Evolutionary conservation across 768 basidiomycete species (phyloP).

Genomic region (Pilatotrama ljubarskyi): DNA sequence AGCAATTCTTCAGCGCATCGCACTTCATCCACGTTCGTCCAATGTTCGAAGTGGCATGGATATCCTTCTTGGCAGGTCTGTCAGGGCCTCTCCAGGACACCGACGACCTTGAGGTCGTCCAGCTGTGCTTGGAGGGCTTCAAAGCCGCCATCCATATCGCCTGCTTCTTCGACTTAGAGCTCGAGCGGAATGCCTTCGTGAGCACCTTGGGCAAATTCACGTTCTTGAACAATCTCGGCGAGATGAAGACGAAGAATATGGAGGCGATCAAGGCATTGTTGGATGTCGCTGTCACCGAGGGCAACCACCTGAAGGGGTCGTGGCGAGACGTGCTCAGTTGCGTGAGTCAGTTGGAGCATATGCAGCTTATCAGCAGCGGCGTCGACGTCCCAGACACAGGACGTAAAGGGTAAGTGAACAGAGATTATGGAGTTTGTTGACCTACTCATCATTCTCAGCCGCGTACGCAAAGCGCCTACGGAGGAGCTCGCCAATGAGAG

Average conservation of each 20-base stretch:
- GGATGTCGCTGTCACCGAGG: constrained; percentile 95
- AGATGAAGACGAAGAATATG: constrained; percentile 99
- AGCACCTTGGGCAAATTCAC: constrained; percentile 97
- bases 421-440: constrained; percentile 29
- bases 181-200: constrained; percentile 98
- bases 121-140: constrained; percentile 93
- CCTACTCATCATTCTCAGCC: constrained; percentile 23
- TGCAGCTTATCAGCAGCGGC: constrained; percentile 95
- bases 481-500: constrained; percentile 98
- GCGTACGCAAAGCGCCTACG: constrained; percentile 62
- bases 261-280: constrained; percentile 96
- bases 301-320: constrained; percentile 91
- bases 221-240: constrained; percentile 94
- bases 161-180: constrained; percentile 95
- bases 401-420: constrained; percentile 68
- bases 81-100: constrained; percentile 95
- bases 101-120: constrained; percentile 90
- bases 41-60: constrained; percentile 99
- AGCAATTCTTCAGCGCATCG: constrained; percentile 96
- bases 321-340: constrained; percentile 97
- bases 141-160: constrained; percentile 95
- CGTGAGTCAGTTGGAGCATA: constrained; percentile 97
- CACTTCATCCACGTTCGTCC: constrained; percentile 95
- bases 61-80: constrained; percentile 92
- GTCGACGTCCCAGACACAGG: constrained; percentile 77